phyloP scores from a whole-genome alignment of 1,139 yeast species.

The Hyphopichia khmerensis region DNA sequence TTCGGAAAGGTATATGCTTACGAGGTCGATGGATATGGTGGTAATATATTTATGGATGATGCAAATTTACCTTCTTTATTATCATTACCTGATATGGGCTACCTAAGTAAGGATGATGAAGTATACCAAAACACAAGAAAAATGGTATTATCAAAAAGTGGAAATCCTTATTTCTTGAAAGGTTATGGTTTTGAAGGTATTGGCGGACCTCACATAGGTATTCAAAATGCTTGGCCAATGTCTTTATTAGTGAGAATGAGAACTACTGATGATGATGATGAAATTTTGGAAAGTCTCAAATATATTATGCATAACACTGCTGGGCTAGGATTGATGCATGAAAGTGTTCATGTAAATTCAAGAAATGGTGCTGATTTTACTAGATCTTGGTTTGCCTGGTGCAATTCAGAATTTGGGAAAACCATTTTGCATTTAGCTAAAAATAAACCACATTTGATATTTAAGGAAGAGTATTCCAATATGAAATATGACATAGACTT shows the following conservation, averaged over 20 bases:
- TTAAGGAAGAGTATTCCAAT: slow-evolving; percentile 39
- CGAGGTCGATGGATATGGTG: slow-evolving; percentile 87
- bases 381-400: slow-evolving; percentile 93
- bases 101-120: slow-evolving; percentile 47
- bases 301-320: slow-evolving; percentile 62
- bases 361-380: slow-evolving; percentile 51
- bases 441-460: slow-evolving; percentile 71
- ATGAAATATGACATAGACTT: slow-evolving; percentile 30
- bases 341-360: slow-evolving; percentile 67
- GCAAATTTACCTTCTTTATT: slow-evolving; percentile 85
- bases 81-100: slow-evolving; percentile 81
- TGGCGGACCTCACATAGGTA: slow-evolving; percentile 91
- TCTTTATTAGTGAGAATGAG: slow-evolving; percentile 70
- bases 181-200: slow-evolving; percentile 71
- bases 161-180: slow-evolving; percentile 73
- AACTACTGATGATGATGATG: slow-evolving; percentile 70
- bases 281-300: slow-evolving; percentile 52
- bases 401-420: slow-evolving; percentile 87
- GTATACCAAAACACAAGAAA: slow-evolving; percentile 76
- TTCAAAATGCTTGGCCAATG: slow-evolving; percentile 89
- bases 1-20: slow-evolving; percentile 83
- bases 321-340: slow-evolving; percentile 82
- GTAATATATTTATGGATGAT: slow-evolving; percentile 78
- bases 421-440: slow-evolving; percentile 74
- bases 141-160: slow-evolving; percentile 66